Base-by-base conservation (phyloP, 257 asterid species). In the Nicotiana undulata region DNA sequence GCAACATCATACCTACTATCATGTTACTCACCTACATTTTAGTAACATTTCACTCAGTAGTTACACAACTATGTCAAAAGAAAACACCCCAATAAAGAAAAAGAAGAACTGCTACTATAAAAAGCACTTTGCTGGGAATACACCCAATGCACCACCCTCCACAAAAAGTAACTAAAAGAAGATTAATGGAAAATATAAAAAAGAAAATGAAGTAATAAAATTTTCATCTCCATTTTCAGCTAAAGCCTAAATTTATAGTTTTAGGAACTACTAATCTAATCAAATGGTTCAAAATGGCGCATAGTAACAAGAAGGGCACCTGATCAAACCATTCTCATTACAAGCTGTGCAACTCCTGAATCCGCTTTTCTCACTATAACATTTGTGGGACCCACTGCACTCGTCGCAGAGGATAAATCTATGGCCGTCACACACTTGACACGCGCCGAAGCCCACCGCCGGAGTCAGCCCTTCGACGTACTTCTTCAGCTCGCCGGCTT, bases 241-340 rank as follows among this genome's bases (percentile, higher is more conserved):
- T 79, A 10, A 11, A 40, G 9, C 53, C 52, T 65, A 63, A 24
- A 40, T 40, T 12, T 68, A 44, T 68, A 68, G 58, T 20, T 46
- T 26, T 72, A 72, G 3, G 24, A 40, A 12, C 78, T 46, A n/a
- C 40, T 72, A 46, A 74, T 68, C 83, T 76, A 84, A 76, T 76
- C 81, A 66, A 28, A 74, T 44, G 77, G 80, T 60, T 89, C 80
- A 86, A 16, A 85, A 64, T 49, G 90, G 87, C 1, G 87, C 84
- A 83, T 82, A 86, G 75, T 87, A 92, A 82, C 99, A 95, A 85
- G 95, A 91, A 11, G 97, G 92, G 97, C 99, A 95, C 96, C 97
- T 94, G 90, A 91, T 82, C 84, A 93, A 90, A 67, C 98, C 99
- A 83, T 95, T 91, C 89, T 90, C 97, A 79, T 92, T 93, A 92